Conservation (phyloP, 352 stramenopile species). For the Peronospora farinosa region DNA sequence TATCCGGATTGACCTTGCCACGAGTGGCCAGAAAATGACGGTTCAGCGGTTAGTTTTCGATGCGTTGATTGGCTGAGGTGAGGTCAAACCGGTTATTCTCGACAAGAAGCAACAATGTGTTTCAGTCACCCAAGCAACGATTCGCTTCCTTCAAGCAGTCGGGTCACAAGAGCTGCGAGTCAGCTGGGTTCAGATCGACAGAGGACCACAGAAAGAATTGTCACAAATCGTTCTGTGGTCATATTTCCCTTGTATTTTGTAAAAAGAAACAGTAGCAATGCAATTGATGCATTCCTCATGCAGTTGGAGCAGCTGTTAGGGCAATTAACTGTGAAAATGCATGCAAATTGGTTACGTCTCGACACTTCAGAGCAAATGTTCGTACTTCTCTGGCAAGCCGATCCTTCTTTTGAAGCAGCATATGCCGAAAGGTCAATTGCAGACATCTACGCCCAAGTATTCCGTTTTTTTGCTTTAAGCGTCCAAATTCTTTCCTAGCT, state of each 20-base stretch:
- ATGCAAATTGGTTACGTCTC: background rate
- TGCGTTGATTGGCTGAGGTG: conserved; percentile 15
- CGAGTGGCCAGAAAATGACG: conserved; percentile 17
- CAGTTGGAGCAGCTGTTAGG: conserved; percentile 70
- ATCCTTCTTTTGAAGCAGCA: conserved; percentile 64
- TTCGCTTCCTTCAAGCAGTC: conserved; percentile 61
- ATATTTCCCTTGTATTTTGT: conserved; percentile 52
- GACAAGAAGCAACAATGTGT: conserved; percentile 17
- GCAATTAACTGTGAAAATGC: conserved; percentile 23
- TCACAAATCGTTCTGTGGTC: conserved; percentile 66
- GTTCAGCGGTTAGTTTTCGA: conserved; percentile 19
- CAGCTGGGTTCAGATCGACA: conserved; percentile 55
- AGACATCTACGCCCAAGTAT: no score
- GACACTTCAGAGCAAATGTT: background rate
- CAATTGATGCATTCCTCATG: conserved; percentile 28
- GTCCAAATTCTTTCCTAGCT: conserved; percentile 20
- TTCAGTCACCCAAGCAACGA: background rate
- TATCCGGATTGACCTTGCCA: conserved; percentile 8
- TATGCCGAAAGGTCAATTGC: no score
- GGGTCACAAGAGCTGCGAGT: conserved; percentile 73
- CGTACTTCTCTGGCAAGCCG: conserved; percentile 62
- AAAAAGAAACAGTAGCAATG: conserved; percentile 50
- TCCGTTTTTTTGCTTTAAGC: conserved; percentile 1
- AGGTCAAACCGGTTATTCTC: conserved; percentile 18
- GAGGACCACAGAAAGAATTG: conserved; percentile 15